Percentiles rank a stretch among this genome's conserved stretches.
phyloP scores from a whole-genome alignment of 2,329 filamentous ascomycete species.

The Aureobasidium sp. region DNA sequence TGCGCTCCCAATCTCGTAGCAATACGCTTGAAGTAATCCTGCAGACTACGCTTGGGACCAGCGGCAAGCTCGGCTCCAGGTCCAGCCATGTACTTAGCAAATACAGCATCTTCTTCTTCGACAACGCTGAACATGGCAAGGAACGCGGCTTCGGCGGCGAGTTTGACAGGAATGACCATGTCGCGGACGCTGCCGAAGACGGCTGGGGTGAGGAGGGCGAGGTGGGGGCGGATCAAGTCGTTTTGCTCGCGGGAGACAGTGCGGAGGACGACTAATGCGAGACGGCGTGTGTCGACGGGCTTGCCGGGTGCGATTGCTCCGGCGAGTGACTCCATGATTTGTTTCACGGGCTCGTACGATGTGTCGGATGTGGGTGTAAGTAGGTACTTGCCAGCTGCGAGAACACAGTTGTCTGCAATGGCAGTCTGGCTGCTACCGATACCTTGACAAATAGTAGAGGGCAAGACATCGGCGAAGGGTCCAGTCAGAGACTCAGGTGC shows the following conservation, averaged over 20 bases:
- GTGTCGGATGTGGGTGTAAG: conserved; percentile 57
- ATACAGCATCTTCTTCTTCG: conserved; percentile 75
- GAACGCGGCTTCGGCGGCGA: conserved; percentile 91
- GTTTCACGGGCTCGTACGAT: conserved; percentile 67
- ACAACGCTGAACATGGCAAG: conserved; percentile 84
- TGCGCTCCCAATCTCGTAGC: conserved; percentile 77
- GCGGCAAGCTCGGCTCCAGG: conserved; percentile 56
- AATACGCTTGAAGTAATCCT: conserved; percentile 94
- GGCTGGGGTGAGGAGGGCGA: conserved; percentile 68
- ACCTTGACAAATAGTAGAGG: conserved; percentile 69
- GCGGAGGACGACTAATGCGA: conserved; percentile 79
- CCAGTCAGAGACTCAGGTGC: conserved; percentile 62
- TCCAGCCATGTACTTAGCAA: conserved; percentile 80
- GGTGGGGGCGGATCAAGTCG: conserved; percentile 72
- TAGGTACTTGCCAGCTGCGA: conserved; percentile 86
- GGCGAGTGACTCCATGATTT: conserved; percentile 71
- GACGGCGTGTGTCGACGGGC: conserved; percentile 72
- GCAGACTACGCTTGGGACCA: conserved; percentile 78
- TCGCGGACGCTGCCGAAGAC: conserved; percentile 89
- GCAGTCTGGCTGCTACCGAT: conserved; percentile 64
- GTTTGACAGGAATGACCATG: conserved; percentile 85
- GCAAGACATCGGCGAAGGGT: conserved; percentile 63
- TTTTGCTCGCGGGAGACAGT: conserved; percentile 74
- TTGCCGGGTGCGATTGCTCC: conserved; percentile 61
- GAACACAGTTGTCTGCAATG: conserved; percentile 77